Conservation (phyloP, 225 moss, liverwort and hornwort species). For the Neckera pumila region DNA sequence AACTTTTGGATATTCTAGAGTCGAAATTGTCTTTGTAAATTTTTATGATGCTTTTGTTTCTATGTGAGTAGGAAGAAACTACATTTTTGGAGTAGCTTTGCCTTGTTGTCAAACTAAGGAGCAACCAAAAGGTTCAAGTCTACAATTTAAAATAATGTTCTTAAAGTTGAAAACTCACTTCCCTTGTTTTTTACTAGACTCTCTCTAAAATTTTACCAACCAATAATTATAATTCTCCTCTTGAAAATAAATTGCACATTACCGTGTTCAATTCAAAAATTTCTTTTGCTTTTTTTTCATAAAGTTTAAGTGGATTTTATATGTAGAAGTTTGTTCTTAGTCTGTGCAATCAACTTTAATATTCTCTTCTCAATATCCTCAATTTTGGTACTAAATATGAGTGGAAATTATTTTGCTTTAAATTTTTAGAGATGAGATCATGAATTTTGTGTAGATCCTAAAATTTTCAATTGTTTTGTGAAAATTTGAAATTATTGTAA, state of each 20-base stretch:
- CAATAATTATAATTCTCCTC: neutral
- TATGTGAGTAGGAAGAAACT: neutral
- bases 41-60: neutral
- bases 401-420: neutral
- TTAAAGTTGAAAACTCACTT: too few relatives aligned
- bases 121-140: neutral
- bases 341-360: rapidly evolving
- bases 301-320: rapidly evolving
- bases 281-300: rapidly evolving
- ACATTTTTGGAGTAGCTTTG: neutral
- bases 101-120: neutral
- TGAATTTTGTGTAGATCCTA: neutral
- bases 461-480: neutral
- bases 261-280: neutral
- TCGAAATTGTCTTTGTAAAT: neutral
- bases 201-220: neutral
- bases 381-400: neutral
- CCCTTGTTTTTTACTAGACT: rapidly evolving
- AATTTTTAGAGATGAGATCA: neutral
- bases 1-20: neutral
- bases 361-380: neutral
- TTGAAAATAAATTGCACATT: neutral
- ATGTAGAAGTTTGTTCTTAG: rapidly evolving
- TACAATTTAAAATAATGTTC: neutral
- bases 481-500: neutral